Evolutionary conservation across 2,329 filamentous ascomycete genomes (phyloP), one percentile per base, ranked within the genome.

Genomic region (Acephala macrosclerotiorum): DNA sequence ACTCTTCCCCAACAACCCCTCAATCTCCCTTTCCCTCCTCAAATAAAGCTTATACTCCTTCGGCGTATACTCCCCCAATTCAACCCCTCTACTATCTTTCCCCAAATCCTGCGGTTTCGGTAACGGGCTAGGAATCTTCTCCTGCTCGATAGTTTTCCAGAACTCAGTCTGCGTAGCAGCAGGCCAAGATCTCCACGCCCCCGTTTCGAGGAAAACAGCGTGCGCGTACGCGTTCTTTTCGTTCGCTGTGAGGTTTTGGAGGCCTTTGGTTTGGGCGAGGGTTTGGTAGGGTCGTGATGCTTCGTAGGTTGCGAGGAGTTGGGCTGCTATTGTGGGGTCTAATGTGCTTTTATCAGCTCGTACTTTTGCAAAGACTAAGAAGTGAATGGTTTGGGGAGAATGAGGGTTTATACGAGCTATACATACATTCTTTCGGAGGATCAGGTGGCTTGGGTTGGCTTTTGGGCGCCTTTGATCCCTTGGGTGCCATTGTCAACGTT

Each of bases 301-400:
- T 12, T 61, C 60, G 63, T 75, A 75, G 60, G 71, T 66, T 16
- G 69, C 72, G 65, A 72, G 63, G 42, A 64, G 70, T 57, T 73
- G 64, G 11, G 65, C 72, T n/a, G 68, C 66, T 29, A 76, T 75
- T 35, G 73, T 74, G 63, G 67, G 66, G 68, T 70, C 70, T 74
- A 42, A 36, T 56, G 33, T 26, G 22, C 45, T 58, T 38, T 33
- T 64, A 16, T 68, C 38, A 68, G 67, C 38, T 22, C 9, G n/a
- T 42, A 38, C 36, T 29, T 22, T 25, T 18, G 29, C 40, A 65
- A 58, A 14, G 5, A 47, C 18, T n/a, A n/a, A n/a, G n/a, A n/a
- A n/a, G n/a, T n/a, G n/a, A n/a, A n/a, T n/a, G n/a, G n/a, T n/a
- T n/a, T n/a, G 16, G 20, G 7, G 16, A 53, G n/a, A n/a, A 22